Evolutionary conservation across 73 alveolate genomes (phyloP).

Genomic region (Halteria grandinella): DNA sequence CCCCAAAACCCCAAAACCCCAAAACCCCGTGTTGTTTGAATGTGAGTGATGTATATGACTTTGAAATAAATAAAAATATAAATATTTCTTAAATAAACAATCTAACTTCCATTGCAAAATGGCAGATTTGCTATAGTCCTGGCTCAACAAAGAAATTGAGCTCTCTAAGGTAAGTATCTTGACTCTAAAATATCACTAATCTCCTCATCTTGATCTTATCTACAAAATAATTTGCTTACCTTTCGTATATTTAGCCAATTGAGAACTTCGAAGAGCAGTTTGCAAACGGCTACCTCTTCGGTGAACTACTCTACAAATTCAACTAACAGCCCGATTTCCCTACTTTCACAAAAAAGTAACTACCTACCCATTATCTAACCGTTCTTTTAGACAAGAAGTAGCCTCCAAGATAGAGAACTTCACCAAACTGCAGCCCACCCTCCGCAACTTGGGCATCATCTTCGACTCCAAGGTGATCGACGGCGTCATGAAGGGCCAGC

Average conservation of each 20-base stretch:
- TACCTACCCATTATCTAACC: background rate
- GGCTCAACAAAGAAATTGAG: conserved; percentile 95
- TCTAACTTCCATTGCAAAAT: conserved; percentile 43
- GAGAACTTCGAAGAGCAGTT: conserved; percentile 95
- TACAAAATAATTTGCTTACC: background rate
- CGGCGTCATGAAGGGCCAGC: conserved; percentile 80
- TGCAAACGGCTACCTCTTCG: conserved; percentile 95
- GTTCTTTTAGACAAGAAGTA: conserved; percentile 46
- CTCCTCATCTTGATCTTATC: background rate
- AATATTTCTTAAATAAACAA: conserved; percentile 41
- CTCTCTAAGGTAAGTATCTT: conserved; percentile 56
- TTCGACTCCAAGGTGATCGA: conserved; percentile 87
- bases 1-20: too few relatives aligned
- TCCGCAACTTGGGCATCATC: conserved; percentile 85
- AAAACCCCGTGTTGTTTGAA: too few relatives aligned
- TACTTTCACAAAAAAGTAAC: conserved; percentile 86
- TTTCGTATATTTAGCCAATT: conserved; percentile 80
- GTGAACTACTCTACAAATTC: conserved; percentile 94
- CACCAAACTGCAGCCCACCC: conserved; percentile 82
- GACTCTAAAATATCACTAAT: background rate
- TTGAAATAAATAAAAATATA: conserved; percentile 51
- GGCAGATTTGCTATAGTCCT: conserved; percentile 80
- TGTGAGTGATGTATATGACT: too few relatives aligned
- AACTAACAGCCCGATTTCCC: conserved; percentile 89
- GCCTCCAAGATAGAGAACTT: conserved; percentile 89